Conservation (phyloP, 768 basidiomycete species). For the Lentinula edodes region DNA sequence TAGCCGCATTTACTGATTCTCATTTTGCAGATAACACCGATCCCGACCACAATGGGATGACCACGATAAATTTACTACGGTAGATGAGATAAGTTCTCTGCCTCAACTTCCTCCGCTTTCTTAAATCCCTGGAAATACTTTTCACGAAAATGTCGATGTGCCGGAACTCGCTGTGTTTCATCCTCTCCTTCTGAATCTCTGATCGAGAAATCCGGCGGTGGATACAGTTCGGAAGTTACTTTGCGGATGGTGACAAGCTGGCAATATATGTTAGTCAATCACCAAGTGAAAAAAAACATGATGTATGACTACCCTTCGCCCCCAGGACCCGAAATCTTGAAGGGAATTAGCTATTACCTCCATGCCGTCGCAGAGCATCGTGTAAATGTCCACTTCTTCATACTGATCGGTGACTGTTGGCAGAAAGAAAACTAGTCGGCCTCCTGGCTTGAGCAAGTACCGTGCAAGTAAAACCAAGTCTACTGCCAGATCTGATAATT, state of each 20-base stretch:
- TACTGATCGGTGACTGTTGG: conserved; percentile 92
- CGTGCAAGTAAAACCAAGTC: conserved; percentile 82
- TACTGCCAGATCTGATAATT: conserved; percentile 73
- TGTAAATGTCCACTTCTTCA: conserved; percentile 76
- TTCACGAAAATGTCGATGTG: conserved; percentile 84
- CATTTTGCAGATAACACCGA: no score
- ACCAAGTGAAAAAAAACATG: background rate
- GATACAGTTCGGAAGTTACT: conserved; percentile 34
- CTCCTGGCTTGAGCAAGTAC: conserved; percentile 78
- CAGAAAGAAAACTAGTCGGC: conserved; percentile 92
- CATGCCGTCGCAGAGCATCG: conserved; percentile 83
- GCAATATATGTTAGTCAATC: background rate
- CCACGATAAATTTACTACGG: no score
- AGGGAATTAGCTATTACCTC: conserved; percentile 81
- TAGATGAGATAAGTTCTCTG: no score
- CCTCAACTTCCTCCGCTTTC: conserved; percentile 18
- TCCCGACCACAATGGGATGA: no score
- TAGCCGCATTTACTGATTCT: no score
- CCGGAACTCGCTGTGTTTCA: conserved; percentile 49
- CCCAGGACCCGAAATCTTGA: conserved; percentile 95
- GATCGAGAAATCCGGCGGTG: conserved; percentile 46
- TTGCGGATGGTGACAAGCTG: conserved; percentile 93
- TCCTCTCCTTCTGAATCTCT: background rate
- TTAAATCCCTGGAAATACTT: conserved; percentile 86
- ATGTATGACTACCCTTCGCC: conserved; percentile 62